Conservation (phyloP, 2,329 filamentous ascomycete species). For the Ceratocystis huliohia region DNA sequence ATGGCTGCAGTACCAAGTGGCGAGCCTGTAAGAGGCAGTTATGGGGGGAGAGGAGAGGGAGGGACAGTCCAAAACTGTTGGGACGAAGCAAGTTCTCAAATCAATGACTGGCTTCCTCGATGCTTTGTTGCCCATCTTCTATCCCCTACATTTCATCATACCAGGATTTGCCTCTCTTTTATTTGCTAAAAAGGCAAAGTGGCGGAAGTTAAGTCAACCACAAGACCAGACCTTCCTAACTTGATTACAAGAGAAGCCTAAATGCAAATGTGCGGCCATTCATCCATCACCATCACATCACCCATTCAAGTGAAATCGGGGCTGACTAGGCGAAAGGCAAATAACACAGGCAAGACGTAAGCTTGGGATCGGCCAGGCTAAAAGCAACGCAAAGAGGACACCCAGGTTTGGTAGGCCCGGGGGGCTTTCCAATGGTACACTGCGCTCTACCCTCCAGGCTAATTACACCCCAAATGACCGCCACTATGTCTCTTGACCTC, state of each 20-base stretch:
- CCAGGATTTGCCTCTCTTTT: neutral
- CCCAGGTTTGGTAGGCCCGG: neutral
- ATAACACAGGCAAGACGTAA: neutral
- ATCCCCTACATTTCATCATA: neutral
- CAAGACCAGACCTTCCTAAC: neutral
- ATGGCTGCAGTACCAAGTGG: neutral
- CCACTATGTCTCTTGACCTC: neutral
- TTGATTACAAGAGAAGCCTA: neutral
- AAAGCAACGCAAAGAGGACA: neutral
- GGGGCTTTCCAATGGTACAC: neutral
- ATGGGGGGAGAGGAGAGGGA: neutral
- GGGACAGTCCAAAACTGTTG: neutral
- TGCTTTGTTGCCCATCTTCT: neutral
- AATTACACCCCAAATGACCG: too few relatives aligned
- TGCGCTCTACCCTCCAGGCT: neutral
- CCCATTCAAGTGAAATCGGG: neutral
- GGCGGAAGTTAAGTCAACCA: neutral
- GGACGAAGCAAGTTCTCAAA: neutral
- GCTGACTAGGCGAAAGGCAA: neutral
- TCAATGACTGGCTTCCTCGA: neutral
- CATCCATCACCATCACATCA: neutral
- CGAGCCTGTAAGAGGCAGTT: neutral
- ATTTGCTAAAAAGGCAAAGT: neutral
- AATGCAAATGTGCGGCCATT: neutral
- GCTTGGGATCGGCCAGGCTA: neutral